These are phyloP conservation scores for Russula sp. DNA, from an alignment of 768 basidiomycete species.

Conservation along the genomic window DNA sequence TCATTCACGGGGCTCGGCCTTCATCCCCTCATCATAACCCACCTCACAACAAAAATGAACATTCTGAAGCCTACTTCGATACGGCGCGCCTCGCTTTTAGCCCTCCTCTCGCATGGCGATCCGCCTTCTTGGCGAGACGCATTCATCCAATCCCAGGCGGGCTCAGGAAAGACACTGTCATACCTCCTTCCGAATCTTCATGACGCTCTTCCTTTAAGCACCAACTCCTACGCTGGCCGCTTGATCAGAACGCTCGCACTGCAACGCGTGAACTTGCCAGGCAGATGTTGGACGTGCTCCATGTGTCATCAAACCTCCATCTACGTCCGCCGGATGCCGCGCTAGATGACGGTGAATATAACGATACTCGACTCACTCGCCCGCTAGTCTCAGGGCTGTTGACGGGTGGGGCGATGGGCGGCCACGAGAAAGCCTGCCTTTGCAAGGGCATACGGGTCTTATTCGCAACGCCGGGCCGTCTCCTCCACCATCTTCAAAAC, in stretches of 20 bases:
- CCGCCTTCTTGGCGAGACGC: no score
- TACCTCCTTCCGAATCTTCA: slow-evolving; percentile 93
- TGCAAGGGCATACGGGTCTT: slow-evolving; percentile 93
- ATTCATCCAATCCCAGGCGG: slow-evolving; percentile 95
- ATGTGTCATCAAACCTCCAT: slow-evolving; percentile 71
- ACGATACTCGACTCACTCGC: slow-evolving; percentile 53
- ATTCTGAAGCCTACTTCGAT: slow-evolving; percentile 86
- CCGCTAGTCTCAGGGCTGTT: slow-evolving; percentile 90
- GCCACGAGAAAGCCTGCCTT: slow-evolving; percentile 92
- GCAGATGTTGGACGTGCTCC: slow-evolving; percentile 94
- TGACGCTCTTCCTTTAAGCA: slow-evolving; percentile 83
- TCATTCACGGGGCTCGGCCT: slow-evolving; percentile 80
- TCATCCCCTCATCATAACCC: slow-evolving; percentile 68
- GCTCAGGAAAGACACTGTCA: slow-evolving; percentile 87
- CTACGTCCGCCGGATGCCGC: slow-evolving; percentile 51
- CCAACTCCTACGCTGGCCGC: slow-evolving; percentile 88
- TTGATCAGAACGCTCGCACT: slow-evolving; percentile 89
- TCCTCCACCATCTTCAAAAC: slow-evolving; percentile 95
- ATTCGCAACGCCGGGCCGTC: slow-evolving; percentile 89
- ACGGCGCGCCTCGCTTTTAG: slow-evolving; percentile 61
- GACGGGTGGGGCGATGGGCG: slow-evolving; percentile 87
- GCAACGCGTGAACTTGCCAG: slow-evolving; percentile 95
- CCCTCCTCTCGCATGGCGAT: slow-evolving; percentile 46
- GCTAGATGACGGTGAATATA: slow-evolving; percentile 40
- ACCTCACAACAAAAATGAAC: slow-evolving; percentile 71